Conservation (phyloP, 2,329 filamentous ascomycete genomes). For the Pleurostoma richardsiae region DNA sequence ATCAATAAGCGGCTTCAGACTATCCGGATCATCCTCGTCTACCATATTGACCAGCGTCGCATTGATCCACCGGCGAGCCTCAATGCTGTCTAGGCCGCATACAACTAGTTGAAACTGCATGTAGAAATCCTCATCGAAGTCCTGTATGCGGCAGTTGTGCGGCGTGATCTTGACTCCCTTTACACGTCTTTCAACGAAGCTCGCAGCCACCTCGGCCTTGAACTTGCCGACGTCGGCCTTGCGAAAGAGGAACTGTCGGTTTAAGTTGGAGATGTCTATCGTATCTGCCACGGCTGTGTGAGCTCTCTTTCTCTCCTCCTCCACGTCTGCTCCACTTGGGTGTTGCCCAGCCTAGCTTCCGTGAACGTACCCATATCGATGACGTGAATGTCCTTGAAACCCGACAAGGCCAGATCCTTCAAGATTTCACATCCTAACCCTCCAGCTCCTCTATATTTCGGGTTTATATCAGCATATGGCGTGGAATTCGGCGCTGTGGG, state of each 20-base stretch:
- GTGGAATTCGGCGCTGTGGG: neutral
- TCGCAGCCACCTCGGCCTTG: constrained; percentile 89
- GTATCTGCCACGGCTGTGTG: constrained; percentile 57
- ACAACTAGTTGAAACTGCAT: constrained; percentile 93
- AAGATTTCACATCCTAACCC: constrained; percentile 94
- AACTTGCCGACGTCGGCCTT: constrained; percentile 85
- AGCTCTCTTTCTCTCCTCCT: neutral
- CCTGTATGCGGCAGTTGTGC: constrained; percentile 92
- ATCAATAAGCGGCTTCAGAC: constrained; percentile 89
- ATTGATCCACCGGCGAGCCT: constrained; percentile 98
- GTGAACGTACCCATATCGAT: constrained; percentile 85
- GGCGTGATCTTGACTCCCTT: constrained; percentile 89
- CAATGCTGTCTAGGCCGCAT: constrained; percentile 93
- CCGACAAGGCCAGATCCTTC: constrained; percentile 91
- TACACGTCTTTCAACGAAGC: constrained; percentile 85
- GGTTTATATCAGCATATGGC: constrained; percentile 8
- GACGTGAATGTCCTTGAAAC: constrained; percentile 95
- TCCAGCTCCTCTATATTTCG: constrained; percentile 69
- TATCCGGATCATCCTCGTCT: constrained; percentile 75
- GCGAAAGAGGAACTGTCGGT: constrained; percentile 95
- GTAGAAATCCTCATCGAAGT: constrained; percentile 94
- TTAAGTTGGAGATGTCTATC: constrained; percentile 97
- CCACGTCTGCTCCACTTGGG: too few relatives aligned
- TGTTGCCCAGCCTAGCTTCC: neutral
- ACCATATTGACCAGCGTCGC: constrained; percentile 88